Evolutionary conservation across 495 filamentous ascomycete genomes (phyloP), one percentile per base, ranked within the genome.

Genomic region (Xylaria flabelliformis): DNA sequence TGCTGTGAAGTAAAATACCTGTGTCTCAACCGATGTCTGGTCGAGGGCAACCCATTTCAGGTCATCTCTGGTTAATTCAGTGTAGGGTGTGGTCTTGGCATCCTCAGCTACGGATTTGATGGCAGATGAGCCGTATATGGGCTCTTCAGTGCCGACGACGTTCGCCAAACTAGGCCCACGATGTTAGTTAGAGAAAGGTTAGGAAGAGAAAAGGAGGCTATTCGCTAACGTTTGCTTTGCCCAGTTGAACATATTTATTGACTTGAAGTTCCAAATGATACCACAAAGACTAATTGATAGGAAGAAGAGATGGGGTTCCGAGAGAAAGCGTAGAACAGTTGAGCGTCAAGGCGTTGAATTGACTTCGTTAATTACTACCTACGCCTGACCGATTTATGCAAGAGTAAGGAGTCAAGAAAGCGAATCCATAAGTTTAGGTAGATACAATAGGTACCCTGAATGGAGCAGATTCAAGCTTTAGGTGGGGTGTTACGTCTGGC

Each of bases 61-160:
- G 77, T 95, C 90, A 8, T 95, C 88, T 76, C 90, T 91, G 67
- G 85, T 88, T 76, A 94, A 79, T 77, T 94, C 92, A 39, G 93
- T 92, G 79, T 91, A 97, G n/a, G 94, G 92, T 4, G 89, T 91
- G 51, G 88, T 87, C 79, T 91, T 87, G 69, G 93, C 87, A 82
- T 97, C 94, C 74, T 91, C 85, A 67, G 92, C 90, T 58, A 99
- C 94, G 34, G 94, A 90, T 75, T 88, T 92, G 79, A 98, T 92
- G 74, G 94, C 95, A 17, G 90, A 89, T 44, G 97, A 92, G 74
- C 96, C 96, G 82, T 99, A 97, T 84, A 97, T 92, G 70, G 96
- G 97, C 85, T 99, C 96, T 80, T 95, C 91, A 69, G 95, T 97
- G 82, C 96, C 96, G 69, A 94, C 94, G 74, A 97, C 94, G 80